Base-by-base conservation (phyloP, 75 land plant genomes). In the Pseudotsuga menziesii region DNA sequence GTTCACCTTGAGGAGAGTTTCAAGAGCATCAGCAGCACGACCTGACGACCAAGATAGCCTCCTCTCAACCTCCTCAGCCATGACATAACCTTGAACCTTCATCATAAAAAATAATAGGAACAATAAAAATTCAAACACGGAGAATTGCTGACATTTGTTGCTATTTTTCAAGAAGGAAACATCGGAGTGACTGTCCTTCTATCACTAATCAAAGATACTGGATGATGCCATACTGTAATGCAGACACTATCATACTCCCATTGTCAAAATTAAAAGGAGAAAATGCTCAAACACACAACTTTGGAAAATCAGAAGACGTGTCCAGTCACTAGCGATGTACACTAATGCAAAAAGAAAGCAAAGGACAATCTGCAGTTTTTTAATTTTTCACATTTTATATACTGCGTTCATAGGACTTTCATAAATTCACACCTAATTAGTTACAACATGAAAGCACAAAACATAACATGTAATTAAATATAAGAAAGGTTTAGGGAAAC, bases 61-160 rank as follows among this genome's bases (percentile, higher is more conserved):
- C 35, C 56, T 82, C 78, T 91, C 85, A 44, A 93, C 88, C 76
- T 96, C 96, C 16, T 91, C 91, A 20, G 84, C 89, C 22, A 88
- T 91, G 16, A 90, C 97, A 90, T 83, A 94, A 6, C 99, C 97
- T 70, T 85, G 92, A 19, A 61, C 86, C 98, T 95, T 78, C 56
- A 61, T 73, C 78, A 27, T 23, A 2, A 32, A 22, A 36, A 69
- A 44, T 39, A 35, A 41, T 19, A 8, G 52, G 72, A 69, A 44
- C 48, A 69, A 17, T 48, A 41, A 35, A 69, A 39, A 39, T 41
- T 35, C 39, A 41, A 69, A 12, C 48, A 41, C n/a, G 23, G 25
- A 9, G 0, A 32, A 69, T 8, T 20, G 11, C 7, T 19, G n/a
- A 69, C n/a, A 35, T 20, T 20, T 23, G 41, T 41, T 19, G 72